These are phyloP conservation scores for Lagenidium giganteum DNA, from an alignment of 352 stramenopile species.

Conservation along the genomic window DNA sequence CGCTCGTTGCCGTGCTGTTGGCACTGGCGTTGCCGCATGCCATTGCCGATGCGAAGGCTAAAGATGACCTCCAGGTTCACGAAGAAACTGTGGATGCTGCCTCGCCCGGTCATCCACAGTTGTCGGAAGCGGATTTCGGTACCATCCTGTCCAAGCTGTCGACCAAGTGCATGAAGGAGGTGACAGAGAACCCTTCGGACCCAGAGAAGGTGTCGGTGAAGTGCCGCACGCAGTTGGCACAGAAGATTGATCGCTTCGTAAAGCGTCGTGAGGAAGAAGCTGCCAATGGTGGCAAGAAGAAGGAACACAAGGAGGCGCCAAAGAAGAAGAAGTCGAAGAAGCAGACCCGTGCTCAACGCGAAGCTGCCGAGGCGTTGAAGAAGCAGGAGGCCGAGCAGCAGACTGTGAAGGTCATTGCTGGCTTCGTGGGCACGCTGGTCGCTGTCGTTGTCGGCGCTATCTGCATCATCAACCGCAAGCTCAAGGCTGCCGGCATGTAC, in stretches of 20 bases:
- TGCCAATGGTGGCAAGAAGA: conserved; percentile 10
- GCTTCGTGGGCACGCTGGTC: conserved; percentile 62
- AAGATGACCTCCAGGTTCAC: conserved; percentile 29
- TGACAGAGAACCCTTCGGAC: conserved; percentile 64
- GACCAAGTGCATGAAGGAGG: conserved; percentile 63
- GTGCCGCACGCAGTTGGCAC: conserved; percentile 48
- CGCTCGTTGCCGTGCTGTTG: conserved; percentile 42
- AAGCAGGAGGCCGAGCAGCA: conserved; percentile 63
- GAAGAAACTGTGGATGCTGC: conserved; percentile 39
- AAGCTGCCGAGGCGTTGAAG: conserved; percentile 49
- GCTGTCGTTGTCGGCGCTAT: conserved; percentile 45
- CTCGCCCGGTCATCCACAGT: conserved; percentile 21
- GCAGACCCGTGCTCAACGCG: conserved; percentile 41
- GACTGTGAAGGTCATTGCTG: conserved; percentile 63
- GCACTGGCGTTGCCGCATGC: conserved; percentile 38
- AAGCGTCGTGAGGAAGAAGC: conserved; percentile 27
- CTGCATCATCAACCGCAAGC: conserved; percentile 81
- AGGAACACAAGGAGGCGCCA: conserved; percentile 31
- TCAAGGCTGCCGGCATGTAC: conserved; percentile 78
- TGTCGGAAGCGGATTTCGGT: conserved; percentile 58
- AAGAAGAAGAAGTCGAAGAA: conserved; percentile 69
- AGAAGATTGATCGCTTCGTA: conserved; percentile 61
- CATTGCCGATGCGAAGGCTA: conserved; percentile 17
- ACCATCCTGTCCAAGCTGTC: conserved; percentile 73
- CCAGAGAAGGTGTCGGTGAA: conserved; percentile 56